These are phyloP conservation scores for Phytopythium mirpurense DNA, from an alignment of 352 stramenopile species.

Conservation along the genomic window DNA sequence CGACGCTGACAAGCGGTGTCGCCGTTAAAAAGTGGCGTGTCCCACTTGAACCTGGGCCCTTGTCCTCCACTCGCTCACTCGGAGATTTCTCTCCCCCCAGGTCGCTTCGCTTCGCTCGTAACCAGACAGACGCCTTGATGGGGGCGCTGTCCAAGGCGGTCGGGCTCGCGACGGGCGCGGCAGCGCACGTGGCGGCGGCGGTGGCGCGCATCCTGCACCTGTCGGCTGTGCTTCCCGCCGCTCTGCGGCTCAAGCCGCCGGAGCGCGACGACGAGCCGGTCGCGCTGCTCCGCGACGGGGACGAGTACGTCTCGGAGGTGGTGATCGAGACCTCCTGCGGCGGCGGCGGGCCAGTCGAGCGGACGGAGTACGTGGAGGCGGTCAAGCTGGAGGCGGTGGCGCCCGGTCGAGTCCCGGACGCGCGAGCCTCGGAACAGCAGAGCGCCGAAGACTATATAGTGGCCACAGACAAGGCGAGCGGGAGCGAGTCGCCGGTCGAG, in stretches of 20 bases:
- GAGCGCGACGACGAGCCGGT: conserved; percentile 6
- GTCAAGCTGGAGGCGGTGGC: conserved; percentile 1
- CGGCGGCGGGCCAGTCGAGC: not conserved
- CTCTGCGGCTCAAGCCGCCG: conserved; percentile 3
- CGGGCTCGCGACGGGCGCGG: conserved; percentile 11
- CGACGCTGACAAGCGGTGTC: not conserved
- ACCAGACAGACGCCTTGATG: conserved; percentile 14
- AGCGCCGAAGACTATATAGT: not conserved
- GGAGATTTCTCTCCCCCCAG: not conserved
- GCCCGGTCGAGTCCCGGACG: not conserved
- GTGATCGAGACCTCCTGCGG: conserved; percentile 18
- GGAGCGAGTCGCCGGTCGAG: not conserved
- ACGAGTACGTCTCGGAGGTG: conserved; percentile 10
- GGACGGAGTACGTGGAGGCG: conserved; percentile 1
- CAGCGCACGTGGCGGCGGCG: conserved; percentile 11
- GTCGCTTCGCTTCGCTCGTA: too few relatives aligned
- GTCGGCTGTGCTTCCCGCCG: not conserved
- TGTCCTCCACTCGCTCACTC: not conserved
- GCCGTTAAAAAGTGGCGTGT: not conserved
- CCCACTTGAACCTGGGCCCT: not conserved
- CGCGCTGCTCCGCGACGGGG: conserved; percentile 1
- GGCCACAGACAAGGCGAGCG: not conserved
- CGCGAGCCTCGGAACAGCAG: too few relatives aligned
- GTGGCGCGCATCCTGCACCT: conserved; percentile 15
- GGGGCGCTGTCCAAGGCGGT: conserved; percentile 21